phyloP scores from a whole-genome alignment of 208 protist genomes.

The Acanthamoeba lenticulata region DNA sequence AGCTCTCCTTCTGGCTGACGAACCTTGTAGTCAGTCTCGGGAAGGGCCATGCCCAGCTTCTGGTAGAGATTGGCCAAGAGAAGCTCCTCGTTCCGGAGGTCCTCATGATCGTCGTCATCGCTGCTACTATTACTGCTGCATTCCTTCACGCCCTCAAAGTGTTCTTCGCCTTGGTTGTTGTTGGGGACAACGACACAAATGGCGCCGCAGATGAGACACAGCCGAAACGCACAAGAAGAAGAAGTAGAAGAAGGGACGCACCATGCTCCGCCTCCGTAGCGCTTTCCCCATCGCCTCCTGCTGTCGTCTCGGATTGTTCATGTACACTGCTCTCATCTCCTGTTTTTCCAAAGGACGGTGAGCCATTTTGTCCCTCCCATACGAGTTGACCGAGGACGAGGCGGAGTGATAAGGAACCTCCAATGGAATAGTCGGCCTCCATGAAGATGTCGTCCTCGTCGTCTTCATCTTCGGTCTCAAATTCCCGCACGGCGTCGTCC shows the following conservation, averaged over 20 bases:
- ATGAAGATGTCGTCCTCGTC: constrained; percentile 36
- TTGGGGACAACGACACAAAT: no score
- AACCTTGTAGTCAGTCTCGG: constrained; percentile 49
- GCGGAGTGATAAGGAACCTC: not conserved
- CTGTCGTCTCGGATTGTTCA: not conserved
- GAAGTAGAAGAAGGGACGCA: not conserved
- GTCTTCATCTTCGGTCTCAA: constrained; percentile 37
- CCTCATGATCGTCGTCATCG: not conserved
- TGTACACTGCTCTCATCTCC: not conserved
- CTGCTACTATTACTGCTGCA: not conserved
- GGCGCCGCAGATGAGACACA: no score
- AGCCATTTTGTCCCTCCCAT: no score
- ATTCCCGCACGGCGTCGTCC: not conserved
- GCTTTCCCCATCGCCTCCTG: not conserved
- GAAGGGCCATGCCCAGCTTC: constrained; percentile 26
- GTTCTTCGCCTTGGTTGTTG: not conserved
- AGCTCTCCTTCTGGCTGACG: not conserved
- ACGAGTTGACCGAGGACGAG: no score
- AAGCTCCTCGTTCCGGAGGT: not conserved
- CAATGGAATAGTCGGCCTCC: constrained; percentile 30
- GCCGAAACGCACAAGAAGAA: not conserved
- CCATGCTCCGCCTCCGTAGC: not conserved
- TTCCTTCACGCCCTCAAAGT: not conserved
- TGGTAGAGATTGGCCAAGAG: constrained; percentile 22
- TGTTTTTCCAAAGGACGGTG: no score